A percentile compares a stretch with the other conserved stretches of the same genome.
Evolutionary conservation across 306 rosid genomes (phyloP).

Genomic region (Fagus sylvatica): DNA sequence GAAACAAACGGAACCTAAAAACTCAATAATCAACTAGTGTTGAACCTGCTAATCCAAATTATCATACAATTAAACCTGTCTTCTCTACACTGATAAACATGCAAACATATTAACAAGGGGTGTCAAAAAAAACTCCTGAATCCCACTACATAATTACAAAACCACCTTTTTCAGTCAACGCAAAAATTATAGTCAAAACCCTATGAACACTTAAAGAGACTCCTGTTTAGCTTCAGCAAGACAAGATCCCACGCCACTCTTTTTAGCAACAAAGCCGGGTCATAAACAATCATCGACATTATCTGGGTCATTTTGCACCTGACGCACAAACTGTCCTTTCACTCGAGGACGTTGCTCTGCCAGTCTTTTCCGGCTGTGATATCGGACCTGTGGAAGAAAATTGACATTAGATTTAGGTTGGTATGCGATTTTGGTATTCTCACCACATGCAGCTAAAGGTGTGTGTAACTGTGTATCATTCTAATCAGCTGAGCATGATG

Average conservation of each 20-base stretch:
- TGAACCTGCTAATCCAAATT: constrained; percentile 4
- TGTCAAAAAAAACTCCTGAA: constrained; percentile 17
- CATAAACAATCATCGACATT: constrained; percentile 36
- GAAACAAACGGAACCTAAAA: too few species aligned
- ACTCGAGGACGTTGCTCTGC: constrained; percentile 77
- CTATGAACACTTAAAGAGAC: constrained; percentile 13
- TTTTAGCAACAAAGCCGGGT: constrained; percentile 16
- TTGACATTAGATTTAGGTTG: not conserved
- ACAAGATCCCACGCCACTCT: constrained; percentile 23
- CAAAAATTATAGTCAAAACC: constrained; percentile 22
- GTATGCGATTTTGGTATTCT: not conserved
- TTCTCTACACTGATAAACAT: constrained; percentile 1
- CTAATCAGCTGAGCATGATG: constrained; percentile 8
- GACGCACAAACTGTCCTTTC: constrained; percentile 71
- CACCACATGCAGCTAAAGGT: not conserved
- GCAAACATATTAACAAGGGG: constrained; percentile 18
- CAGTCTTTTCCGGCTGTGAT: constrained; percentile 57
- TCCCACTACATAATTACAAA: constrained; percentile 31
- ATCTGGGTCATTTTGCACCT: constrained; percentile 33
- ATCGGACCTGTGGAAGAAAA: constrained; percentile 51
- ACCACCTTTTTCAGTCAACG: constrained; percentile 10
- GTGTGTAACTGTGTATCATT: not conserved
- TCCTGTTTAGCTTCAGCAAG: constrained; percentile 22
- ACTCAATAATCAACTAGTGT: not conserved
- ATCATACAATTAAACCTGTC: not conserved